Base-by-base conservation (phyloP, 2,329 filamentous ascomycete genomes). In the Xylariomycetidae sp. region DNA sequence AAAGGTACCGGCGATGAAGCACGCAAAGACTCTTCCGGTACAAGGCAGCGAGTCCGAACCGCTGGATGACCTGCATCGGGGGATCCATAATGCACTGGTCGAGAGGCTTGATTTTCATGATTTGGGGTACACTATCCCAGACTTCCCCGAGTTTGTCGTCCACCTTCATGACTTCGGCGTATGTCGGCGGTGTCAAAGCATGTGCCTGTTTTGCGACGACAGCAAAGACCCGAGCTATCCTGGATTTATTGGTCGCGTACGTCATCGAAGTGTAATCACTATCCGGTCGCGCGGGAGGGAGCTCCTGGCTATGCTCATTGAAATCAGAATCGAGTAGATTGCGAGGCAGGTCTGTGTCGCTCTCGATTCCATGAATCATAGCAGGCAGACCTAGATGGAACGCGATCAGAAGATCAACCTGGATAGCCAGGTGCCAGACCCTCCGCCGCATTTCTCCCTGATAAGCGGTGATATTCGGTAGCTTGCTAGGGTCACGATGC, bases 291-390 rank as follows among this genome's bases (percentile, higher is more conserved):
- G 70, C 57, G 0, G 69, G 66, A 0, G 81, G 81, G 25, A 85
- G 56, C 27, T 67, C 66, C 17, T 58, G 57, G 27, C 63, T 69
- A 38, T 74, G 59, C 51, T 77, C 70, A 40, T 67, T 66, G 44
- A 85, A 81, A 49, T 85, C 80, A 19, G 77, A 72, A 50, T 86
- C 81, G 33, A 74, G 66, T 19, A 85, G 54, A 52, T 85, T 84
- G 19, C 67, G 64, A 12, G 80, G 80, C 14, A 77, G 54, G 2
- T 66, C 59, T 0, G 77, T 81, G 49, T 85, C 82, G 29, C 70
- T 74, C 39, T 83, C 79, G 22, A 80, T 72, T 16, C 70, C 65
- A 36, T 77, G 69, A 27, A 83, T 66, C 74, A 84, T 80, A 48
- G 71, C 71, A 3, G 82, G 82, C 34, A 86, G 62, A 3, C 81